Conservation (phyloP, 192 early-diverging fungal species). For the Nowakowskiella sp. region DNA sequence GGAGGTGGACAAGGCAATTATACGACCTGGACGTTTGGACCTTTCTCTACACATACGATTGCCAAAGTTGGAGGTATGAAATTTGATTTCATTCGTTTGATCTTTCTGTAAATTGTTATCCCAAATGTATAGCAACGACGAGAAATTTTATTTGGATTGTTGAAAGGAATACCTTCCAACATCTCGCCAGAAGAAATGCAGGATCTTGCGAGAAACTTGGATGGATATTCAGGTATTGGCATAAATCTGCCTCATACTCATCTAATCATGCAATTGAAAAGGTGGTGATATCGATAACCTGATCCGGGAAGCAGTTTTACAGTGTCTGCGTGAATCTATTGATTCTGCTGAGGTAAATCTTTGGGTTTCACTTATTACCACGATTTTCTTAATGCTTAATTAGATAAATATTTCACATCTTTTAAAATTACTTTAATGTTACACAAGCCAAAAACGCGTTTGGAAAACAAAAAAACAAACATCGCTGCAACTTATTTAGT, state of each 20-base stretch:
- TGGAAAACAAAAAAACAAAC: too few species aligned
- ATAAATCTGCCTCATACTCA: neutral
- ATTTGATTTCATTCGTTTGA: neutral
- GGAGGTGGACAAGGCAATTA: constrained; percentile 67
- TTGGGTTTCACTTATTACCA: too few species aligned
- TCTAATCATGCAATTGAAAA: constrained; percentile 24
- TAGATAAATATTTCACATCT: too few species aligned
- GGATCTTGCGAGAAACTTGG: constrained; percentile 38
- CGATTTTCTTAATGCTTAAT: too few species aligned
- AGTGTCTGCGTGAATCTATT: constrained; percentile 10
- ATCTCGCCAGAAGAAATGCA: constrained; percentile 37
- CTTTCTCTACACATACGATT: constrained; percentile 58
- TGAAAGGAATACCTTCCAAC: constrained; percentile 21
- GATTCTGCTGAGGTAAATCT: too few species aligned
- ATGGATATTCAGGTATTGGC: constrained; percentile 51
- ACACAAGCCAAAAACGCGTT: too few species aligned
- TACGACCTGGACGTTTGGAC: constrained; percentile 81
- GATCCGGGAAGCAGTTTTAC: constrained; percentile 67
- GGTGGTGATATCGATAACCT: constrained; percentile 77
- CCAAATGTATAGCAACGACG: constrained; percentile 12
- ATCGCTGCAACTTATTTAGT: too few species aligned
- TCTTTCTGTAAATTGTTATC: neutral
- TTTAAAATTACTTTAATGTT: too few species aligned
- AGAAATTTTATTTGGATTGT: constrained; percentile 22
- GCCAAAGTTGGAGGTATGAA: constrained; percentile 46